Evolutionary conservation across 2,329 filamentous ascomycete genomes (phyloP), one percentile per base, ranked within the genome.

Genomic region (Colletotrichum aenigma): DNA sequence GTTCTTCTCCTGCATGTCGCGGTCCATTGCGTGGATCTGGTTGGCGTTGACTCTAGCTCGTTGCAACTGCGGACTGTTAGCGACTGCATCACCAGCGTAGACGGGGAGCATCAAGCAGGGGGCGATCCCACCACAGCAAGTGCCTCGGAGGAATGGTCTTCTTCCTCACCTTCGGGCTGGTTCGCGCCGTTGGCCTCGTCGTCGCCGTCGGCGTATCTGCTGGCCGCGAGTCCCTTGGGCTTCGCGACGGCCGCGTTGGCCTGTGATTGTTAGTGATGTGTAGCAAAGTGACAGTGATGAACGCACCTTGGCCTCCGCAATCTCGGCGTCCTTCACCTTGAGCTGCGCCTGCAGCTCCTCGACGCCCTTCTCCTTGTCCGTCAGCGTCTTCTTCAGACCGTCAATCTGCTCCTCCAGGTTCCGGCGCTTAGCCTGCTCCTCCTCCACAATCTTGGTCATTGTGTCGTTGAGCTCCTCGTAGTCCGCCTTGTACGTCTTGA

Each of bases 91-190:
- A 70, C 58, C 52, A 67, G 38, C 26, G n/a, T 78, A 75, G 79
- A 78, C 80, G 78, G 82, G 80, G 83, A 82, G 80, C 81, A 84
- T 83, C 83, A 87, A 85, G 83, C 84, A 87, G 88, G 88, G 85
- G 88, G 85, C 84, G 85, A 81, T 87, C 92, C 89, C 90, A 93
- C 92, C 91, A 90, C 91, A 86, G 91, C 91, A 85, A 93, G 88
- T 85, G 91, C 92, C 83, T 88, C 87, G 82, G 91, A 93, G 84
- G 91, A 91, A 87, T 91, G 86, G 82, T 93, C 91, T 81, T 90
- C 88, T 82, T 86, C 86, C 91, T 93, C 91, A 90, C 89, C 91
- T 90, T 89, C 89, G 65, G 81, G 82, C 71, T 84, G 83, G 78
- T 84, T 79, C 61, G 83, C 83, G 65, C 79, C 81, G 71, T 82